Percentiles rank a stretch among this genome's conserved stretches.
phyloP scores from a whole-genome alignment of 2,329 filamentous ascomycete species.

The Fusarium sp. region DNA sequence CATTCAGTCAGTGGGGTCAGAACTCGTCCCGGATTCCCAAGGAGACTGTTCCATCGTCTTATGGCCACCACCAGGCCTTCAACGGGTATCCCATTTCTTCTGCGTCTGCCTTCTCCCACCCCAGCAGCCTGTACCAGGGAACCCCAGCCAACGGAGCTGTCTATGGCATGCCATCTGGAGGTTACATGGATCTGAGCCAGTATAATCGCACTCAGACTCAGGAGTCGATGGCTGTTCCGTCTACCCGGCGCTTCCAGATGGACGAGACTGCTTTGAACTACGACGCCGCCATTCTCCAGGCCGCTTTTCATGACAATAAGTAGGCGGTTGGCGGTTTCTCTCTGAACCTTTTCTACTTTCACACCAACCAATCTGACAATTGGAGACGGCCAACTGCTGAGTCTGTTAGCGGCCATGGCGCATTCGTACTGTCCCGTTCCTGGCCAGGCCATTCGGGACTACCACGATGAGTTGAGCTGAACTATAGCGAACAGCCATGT shows the following conservation, averaged over 20 bases:
- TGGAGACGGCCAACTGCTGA: neutral
- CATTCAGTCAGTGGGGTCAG: conserved; percentile 46
- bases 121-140: conserved; percentile 60
- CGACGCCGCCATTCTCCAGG: conserved; percentile 48
- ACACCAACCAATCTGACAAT: neutral
- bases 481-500: neutral
- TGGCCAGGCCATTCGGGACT: conserved; percentile 25
- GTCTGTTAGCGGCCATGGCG: neutral
- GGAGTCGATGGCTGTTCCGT: conserved; percentile 28
- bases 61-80: conserved; percentile 27
- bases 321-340: conserved; percentile 16
- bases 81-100: conserved; percentile 42
- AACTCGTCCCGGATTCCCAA: conserved; percentile 32
- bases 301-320: conserved; percentile 46
- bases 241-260: conserved; percentile 43
- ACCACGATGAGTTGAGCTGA: neutral
- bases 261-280: conserved; percentile 49
- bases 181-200: conserved; percentile 24
- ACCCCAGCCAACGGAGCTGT: conserved; percentile 49
- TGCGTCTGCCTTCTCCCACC: conserved; percentile 55
- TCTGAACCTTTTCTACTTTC: neutral
- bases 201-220: conserved; percentile 29
- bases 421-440: conserved; percentile 15
- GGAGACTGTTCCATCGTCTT: conserved; percentile 32
- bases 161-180: conserved; percentile 28